Percentiles rank a stretch among this genome's conserved stretches.
phyloP scores from a whole-genome alignment of 495 filamentous ascomycete genomes.

The Neurospora sp. region DNA sequence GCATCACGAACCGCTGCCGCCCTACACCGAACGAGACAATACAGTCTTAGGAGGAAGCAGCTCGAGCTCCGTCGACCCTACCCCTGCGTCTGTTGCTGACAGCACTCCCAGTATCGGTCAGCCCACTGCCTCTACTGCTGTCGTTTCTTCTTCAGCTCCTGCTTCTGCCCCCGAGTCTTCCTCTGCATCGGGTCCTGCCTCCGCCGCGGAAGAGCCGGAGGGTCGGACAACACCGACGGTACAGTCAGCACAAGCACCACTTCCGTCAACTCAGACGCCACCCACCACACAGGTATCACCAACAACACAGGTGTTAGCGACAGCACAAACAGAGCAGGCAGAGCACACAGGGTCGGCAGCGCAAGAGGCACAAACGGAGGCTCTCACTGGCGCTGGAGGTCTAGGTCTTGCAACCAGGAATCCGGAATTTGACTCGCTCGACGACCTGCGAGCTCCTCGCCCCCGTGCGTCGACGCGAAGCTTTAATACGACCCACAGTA shows the following conservation, averaged over 20 bases:
- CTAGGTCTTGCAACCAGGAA: constrained; percentile 44
- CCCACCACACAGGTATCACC: not conserved
- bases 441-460: constrained; percentile 41
- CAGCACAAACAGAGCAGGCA: not conserved
- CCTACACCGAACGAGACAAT: constrained; percentile 48
- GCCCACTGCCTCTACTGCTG: not conserved
- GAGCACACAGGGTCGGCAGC: not conserved
- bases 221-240: not conserved
- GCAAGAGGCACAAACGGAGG: not conserved
- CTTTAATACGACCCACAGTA: constrained; percentile 35
- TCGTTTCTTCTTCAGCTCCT: not conserved
- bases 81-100: not conserved
- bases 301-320: not conserved
- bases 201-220: not conserved
- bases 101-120: not conserved
- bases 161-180: not conserved
- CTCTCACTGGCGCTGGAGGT: constrained; percentile 39
- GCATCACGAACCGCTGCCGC: constrained; percentile 81
- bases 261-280: not conserved
- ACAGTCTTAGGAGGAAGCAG: constrained; percentile 36
- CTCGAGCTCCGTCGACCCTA: not conserved
- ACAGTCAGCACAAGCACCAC: not conserved
- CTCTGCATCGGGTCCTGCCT: not conserved
- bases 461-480: constrained; percentile 44
- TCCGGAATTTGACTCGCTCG: constrained; percentile 44